phyloP scores from a whole-genome alignment of 1,284 basidiomycete genomes.

The Leccinum fallax region DNA sequence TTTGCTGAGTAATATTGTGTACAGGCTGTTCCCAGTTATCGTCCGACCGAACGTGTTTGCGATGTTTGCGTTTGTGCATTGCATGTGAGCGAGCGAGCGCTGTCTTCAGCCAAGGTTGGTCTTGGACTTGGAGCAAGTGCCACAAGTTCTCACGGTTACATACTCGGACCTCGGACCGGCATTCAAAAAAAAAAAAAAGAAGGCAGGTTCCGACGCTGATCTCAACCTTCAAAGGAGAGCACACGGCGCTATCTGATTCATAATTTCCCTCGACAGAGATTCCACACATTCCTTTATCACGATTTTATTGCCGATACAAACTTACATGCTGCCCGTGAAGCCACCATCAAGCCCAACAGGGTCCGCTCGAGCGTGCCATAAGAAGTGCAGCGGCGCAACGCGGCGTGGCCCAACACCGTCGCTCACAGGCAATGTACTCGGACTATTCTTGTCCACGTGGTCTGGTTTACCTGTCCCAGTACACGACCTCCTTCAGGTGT shows the following conservation, averaged over 20 bases:
- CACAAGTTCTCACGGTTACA: too few relatives aligned
- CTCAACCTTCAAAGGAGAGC: background rate
- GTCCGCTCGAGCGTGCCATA: background rate
- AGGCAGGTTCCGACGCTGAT: background rate
- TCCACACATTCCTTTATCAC: background rate
- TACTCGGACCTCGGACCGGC: too few relatives aligned
- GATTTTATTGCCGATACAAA: background rate
- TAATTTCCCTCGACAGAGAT: background rate
- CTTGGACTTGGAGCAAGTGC: too few relatives aligned
- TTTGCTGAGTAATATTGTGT: constrained; percentile 2
- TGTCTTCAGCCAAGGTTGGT: background rate
- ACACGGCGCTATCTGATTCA: too few relatives aligned
- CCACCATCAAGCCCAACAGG: background rate
- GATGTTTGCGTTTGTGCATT: constrained; percentile 33
- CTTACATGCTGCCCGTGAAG: background rate
- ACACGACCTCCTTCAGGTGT: background rate
- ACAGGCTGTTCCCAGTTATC: constrained; percentile 13
- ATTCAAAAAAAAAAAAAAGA: background rate
- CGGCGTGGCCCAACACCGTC: background rate
- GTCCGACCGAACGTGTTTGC: constrained; percentile 12
- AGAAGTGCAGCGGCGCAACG: background rate
- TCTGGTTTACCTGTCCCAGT: background rate
- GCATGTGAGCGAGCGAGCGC: background rate
- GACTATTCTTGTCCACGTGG: background rate
- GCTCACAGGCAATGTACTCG: background rate